phyloP scores from a whole-genome alignment of 305 asterid species.

The Euphrasia arctica region DNA sequence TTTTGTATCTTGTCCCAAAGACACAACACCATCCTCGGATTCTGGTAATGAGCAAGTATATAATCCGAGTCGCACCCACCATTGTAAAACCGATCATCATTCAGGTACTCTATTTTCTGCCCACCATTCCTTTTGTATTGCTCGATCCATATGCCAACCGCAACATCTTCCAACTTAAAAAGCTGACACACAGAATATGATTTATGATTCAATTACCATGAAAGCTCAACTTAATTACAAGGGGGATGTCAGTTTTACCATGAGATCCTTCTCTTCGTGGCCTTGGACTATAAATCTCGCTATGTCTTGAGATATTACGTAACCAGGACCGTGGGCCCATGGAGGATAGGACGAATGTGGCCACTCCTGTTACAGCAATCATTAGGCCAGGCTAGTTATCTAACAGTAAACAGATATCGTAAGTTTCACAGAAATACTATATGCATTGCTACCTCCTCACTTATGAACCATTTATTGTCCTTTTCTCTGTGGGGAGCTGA shows the following conservation, averaged over 20 bases:
- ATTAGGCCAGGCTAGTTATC: neutral
- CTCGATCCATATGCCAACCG: conserved; percentile 88
- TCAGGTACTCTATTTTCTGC: conserved; percentile 41
- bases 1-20: conserved; percentile 86
- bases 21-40: conserved; percentile 69
- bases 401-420: no score
- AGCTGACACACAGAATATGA: conserved; percentile 37
- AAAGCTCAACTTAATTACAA: no score
- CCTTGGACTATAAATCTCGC: conserved; percentile 78
- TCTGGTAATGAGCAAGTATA: conserved; percentile 91
- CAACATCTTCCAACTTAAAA: conserved; percentile 91
- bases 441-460: conserved; percentile 52
- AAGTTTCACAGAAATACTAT: no score
- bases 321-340: conserved; percentile 99
- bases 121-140: conserved; percentile 44
- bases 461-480: conserved; percentile 89
- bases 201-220: no score
- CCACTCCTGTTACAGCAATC: conserved; percentile 61
- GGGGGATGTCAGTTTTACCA: conserved; percentile 44
- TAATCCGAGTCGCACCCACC: conserved; percentile 77
- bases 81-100: conserved; percentile 61
- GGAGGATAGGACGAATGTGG: conserved; percentile 80
- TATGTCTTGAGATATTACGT: conserved; percentile 71
- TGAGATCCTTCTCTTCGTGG: conserved; percentile 60
- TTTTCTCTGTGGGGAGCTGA: conserved; percentile 80